These are phyloP conservation scores for Triangularia verruculosa DNA, from an alignment of 2,329 filamentous ascomycete species.

Conservation along the genomic window DNA sequence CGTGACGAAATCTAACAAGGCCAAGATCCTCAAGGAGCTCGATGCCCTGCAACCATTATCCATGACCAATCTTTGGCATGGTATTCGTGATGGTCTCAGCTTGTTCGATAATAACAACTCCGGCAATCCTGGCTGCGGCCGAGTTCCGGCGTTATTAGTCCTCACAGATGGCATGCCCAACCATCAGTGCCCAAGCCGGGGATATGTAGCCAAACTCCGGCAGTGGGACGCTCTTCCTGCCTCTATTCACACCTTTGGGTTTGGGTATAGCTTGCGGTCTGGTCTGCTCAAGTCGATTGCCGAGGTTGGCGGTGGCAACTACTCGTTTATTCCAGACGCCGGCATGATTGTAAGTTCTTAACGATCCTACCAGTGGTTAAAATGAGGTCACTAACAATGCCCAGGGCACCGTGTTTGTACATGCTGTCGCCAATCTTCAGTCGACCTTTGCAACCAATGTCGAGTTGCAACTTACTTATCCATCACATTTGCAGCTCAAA, in stretches of 20 bases:
- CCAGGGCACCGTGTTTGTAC: slow-evolving; percentile 56
- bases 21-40: slow-evolving; percentile 40
- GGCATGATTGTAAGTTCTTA: slow-evolving; percentile 49
- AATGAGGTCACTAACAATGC: background rate
- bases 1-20: slow-evolving; percentile 49
- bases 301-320: slow-evolving; percentile 55
- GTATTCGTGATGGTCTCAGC: slow-evolving; percentile 48
- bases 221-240: slow-evolving; percentile 40
- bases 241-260: slow-evolving; percentile 53
- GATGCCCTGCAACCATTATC: slow-evolving; percentile 37
- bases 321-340: slow-evolving; percentile 59
- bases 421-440: slow-evolving; percentile 60
- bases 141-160: slow-evolving; percentile 51
- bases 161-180: slow-evolving; percentile 57
- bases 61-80: slow-evolving; percentile 58
- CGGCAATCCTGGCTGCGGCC: slow-evolving; percentile 22
- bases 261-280: slow-evolving; percentile 48
- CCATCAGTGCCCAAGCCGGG: slow-evolving; percentile 48
- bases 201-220: slow-evolving; percentile 55
- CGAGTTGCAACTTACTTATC: slow-evolving; percentile 41
- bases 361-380: slow-evolving; percentile 24
- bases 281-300: slow-evolving; percentile 59
- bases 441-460: slow-evolving; percentile 53
- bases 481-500: slow-evolving; percentile 36
- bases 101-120: slow-evolving; percentile 38